phyloP scores from a whole-genome alignment of 768 basidiomycete species.

The Mycena rosella region DNA sequence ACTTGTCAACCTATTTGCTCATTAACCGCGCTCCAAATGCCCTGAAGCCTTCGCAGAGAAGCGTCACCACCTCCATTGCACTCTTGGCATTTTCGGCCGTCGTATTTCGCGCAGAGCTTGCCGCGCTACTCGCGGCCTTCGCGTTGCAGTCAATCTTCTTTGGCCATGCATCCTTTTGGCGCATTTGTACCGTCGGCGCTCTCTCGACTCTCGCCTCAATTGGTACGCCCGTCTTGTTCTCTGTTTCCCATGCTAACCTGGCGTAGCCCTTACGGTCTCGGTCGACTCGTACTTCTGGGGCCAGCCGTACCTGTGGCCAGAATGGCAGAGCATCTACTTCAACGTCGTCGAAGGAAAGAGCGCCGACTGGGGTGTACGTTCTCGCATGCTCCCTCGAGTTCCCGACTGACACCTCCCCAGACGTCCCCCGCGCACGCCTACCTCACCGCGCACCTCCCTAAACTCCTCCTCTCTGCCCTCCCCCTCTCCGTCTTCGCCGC shows the following conservation, averaged over 20 bases:
- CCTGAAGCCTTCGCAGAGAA: slow-evolving; percentile 48
- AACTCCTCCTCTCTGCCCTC: slow-evolving; percentile 74
- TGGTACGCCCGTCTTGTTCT: slow-evolving; percentile 51
- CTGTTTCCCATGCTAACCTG: background rate
- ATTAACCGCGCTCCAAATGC: slow-evolving; percentile 59
- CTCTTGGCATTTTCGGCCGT: slow-evolving; percentile 77
- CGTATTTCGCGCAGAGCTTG: slow-evolving; percentile 86
- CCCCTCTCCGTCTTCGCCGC: slow-evolving; percentile 72
- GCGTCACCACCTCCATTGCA: slow-evolving; percentile 59
- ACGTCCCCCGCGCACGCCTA: slow-evolving; percentile 79
- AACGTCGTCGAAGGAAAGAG: slow-evolving; percentile 91
- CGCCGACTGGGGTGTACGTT: slow-evolving; percentile 91
- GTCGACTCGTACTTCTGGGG: slow-evolving; percentile 94
- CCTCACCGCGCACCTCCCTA: slow-evolving; percentile 77
- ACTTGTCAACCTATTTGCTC: slow-evolving; percentile 64
- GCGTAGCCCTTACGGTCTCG: slow-evolving; percentile 66
- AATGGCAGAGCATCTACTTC: slow-evolving; percentile 82
- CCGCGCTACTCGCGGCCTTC: slow-evolving; percentile 73
- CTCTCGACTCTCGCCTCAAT: slow-evolving; percentile 62
- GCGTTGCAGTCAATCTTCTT: slow-evolving; percentile 64
- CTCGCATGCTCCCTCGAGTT: background rate
- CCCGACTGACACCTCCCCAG: slow-evolving; percentile 50
- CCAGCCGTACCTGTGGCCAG: slow-evolving; percentile 84
- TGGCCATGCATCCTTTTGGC: slow-evolving; percentile 56
- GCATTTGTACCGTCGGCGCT: slow-evolving; percentile 64